These are phyloP conservation scores for Termitomyces sp. DNA, from an alignment of 768 basidiomycete species.

Conservation along the genomic window DNA sequence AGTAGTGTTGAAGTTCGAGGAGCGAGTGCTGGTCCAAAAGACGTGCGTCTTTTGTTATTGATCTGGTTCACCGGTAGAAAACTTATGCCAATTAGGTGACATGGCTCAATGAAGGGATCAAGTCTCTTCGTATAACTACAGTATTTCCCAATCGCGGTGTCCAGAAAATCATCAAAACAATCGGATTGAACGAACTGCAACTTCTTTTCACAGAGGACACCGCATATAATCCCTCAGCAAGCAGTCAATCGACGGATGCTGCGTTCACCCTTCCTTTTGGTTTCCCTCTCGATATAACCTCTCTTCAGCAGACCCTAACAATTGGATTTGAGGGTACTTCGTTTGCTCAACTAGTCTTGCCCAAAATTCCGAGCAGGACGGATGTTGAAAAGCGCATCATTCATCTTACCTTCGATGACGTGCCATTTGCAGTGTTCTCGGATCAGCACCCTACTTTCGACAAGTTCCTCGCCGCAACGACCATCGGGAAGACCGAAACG, in stretches of 20 bases:
- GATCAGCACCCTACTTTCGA: conserved; percentile 52
- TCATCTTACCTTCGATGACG: conserved; percentile 52
- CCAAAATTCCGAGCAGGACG: conserved; percentile 52
- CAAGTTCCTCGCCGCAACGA: conserved; percentile 59
- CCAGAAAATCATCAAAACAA: conserved; percentile 61
- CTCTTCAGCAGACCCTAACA: conserved; percentile 57
- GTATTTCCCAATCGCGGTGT: conserved; percentile 61
- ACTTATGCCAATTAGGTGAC: conserved; percentile 39
- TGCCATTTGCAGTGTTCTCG: conserved; percentile 56
- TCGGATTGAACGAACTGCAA: conserved; percentile 55
- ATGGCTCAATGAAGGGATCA: conserved; percentile 73
- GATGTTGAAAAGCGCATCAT: conserved; percentile 63
- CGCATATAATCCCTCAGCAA: conserved; percentile 54
- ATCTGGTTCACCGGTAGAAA: not conserved
- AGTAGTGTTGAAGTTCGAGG: conserved; percentile 59
- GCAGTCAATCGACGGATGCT: conserved; percentile 57
- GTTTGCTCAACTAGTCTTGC: conserved; percentile 60
- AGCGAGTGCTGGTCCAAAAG: conserved; percentile 51
- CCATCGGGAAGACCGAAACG: conserved; percentile 39
- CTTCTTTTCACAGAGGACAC: conserved; percentile 56
- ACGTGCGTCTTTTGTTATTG: conserved; percentile 33
- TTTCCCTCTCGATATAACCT: conserved; percentile 66
- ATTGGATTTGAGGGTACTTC: conserved; percentile 46
- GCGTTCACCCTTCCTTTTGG: conserved; percentile 66
- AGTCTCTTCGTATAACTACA: conserved; percentile 54